phyloP scores from a whole-genome alignment of 2,329 filamentous ascomycete species.

The Polytolypa hystricis region DNA sequence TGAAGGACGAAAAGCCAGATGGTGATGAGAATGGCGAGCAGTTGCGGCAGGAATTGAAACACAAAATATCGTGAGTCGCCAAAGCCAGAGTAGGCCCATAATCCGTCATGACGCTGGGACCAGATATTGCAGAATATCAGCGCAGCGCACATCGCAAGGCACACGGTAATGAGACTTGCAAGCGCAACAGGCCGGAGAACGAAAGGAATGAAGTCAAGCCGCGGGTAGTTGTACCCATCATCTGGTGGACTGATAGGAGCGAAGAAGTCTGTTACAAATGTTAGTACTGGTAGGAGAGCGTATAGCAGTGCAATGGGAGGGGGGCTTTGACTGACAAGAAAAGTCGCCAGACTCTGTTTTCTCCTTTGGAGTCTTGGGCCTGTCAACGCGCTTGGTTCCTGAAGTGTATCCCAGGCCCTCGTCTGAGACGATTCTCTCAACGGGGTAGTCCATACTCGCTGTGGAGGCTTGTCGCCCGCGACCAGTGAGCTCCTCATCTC shows the following conservation, averaged over 20 bases:
- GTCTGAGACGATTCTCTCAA: slow-evolving; percentile 40
- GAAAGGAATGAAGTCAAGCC: slow-evolving; percentile 59
- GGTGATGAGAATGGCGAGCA: slow-evolving; percentile 59
- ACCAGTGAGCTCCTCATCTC: slow-evolving; percentile 53
- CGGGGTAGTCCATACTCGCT: slow-evolving; percentile 36
- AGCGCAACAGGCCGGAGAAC: slow-evolving; percentile 60
- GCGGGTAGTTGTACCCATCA: slow-evolving; percentile 35
- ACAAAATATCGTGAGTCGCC: slow-evolving; percentile 70
- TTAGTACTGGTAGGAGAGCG: too few species aligned
- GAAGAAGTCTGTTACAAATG: too few species aligned
- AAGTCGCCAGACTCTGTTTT: slow-evolving; percentile 5
- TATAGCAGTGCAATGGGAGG: not conserved
- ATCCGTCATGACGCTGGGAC: slow-evolving; percentile 50
- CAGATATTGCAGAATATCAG: slow-evolving; percentile 64
- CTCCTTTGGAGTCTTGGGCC: slow-evolving; percentile 14
- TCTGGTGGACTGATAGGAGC: slow-evolving; percentile 34
- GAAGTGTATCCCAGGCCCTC: slow-evolving; percentile 34
- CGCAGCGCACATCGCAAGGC: slow-evolving; percentile 58
- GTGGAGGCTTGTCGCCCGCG: slow-evolving; percentile 41
- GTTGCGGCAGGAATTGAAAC: slow-evolving; percentile 72
- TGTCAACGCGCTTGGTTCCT: slow-evolving; percentile 23
- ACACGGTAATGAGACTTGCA: slow-evolving; percentile 47
- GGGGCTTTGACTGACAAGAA: not conserved
- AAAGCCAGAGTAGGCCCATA: slow-evolving; percentile 58
- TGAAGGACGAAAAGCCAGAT: slow-evolving; percentile 69